Evolutionary conservation across 768 basidiomycete genomes (phyloP), one percentile per base, ranked within the genome.

Genomic region (Omphalotus guepiniiformis): DNA sequence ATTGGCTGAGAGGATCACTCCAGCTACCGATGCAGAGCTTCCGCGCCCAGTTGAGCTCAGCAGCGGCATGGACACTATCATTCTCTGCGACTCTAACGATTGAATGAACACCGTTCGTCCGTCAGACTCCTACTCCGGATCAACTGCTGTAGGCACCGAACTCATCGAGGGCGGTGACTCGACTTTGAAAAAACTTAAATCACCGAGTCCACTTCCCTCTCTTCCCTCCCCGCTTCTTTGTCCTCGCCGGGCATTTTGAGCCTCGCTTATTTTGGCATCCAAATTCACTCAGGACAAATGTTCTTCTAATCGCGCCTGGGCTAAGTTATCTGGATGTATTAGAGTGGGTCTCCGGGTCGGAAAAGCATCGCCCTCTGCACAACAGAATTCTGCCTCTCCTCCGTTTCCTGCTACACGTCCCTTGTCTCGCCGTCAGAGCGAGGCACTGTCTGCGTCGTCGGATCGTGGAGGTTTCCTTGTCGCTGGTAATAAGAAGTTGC

Each of bases 261-360:
- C 91, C 0, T 82, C 89, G 0, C 71, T 97, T 32, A 91, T 97
- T 47, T 74, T 92, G 42, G 94, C 93, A 0, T 86, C 88, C 13
- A 97, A 97, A 57, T 94, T 94, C 61, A 82, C 88, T 52, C 92
- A 94, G 68, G 93, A 97, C 58, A 84, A 89, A 42, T 91, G 88
- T 34, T 96, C 93, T 57, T 93, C 90, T 12, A 95, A 96, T 62
- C 80, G 83, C 22, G 93, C 93, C 15, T 96, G 94, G 94, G 88
- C 89, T 1, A 93, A 93, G 58, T 76, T 97, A 5, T 88, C 88
- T n/a, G 92, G 93, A 83, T 60, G 84, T 90, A 7, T 77, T 95
- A 16, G 83, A 84, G 51, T 95, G 90, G 89, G 88, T n/a, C 79
- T 94, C 18, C 93, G 91, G 90, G 89, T 94, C 32, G 90, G 90